Evolutionary conservation across 148 eudicot genomes (phyloP), one percentile per base, ranked within the genome.

Genomic region (Silene uniflora): DNA sequence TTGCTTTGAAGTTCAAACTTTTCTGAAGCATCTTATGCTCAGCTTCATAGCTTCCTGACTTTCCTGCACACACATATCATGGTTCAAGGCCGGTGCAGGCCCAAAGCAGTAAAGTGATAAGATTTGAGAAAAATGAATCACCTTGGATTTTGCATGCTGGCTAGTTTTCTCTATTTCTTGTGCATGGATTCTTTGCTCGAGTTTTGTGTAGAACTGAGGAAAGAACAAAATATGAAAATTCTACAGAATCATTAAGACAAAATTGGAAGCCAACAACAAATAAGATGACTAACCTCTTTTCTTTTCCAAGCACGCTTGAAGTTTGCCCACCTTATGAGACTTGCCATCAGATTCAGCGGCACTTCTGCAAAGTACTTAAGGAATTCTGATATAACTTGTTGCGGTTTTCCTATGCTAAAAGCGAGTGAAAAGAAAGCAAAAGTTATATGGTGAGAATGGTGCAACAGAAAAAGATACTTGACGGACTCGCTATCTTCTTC

Each of bases 251-350:
- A 13, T 10, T 6, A 63, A 66, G 7, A 3, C 23, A 73, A 77
- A 47, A n/a, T 17, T 68, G n/a, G 11, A 9, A 61, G 70, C 22
- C 71, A 21, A 42, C 32, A 58, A 69, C 23, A 32, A 27, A 16
- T 6, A 47, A 44, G 75, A 72, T 70, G 12, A 76, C 86, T 61
- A 77, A 95, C 99, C 96, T 95, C 96, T 87, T 75, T 92, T 82
- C 99, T 88, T 81, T 85, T 95, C 74, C 91, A 97, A 79, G 99
- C 99, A 95, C 14, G 90, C 49, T 44, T 97, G 99, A 77, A 92
- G 93, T 75, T 90, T 86, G 60, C 97, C 97, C 69, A 71, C 75
- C 82, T 79, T 88, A 75, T 67, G 84, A 64, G 92, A 16, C 77
- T 81, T 92, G 49, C 10, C 23, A 39, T 67, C 70, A 8, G 70